Base-by-base conservation (phyloP, 2,329 filamentous ascomycete genomes). In the Ophiocordyceps robertsii region DNA sequence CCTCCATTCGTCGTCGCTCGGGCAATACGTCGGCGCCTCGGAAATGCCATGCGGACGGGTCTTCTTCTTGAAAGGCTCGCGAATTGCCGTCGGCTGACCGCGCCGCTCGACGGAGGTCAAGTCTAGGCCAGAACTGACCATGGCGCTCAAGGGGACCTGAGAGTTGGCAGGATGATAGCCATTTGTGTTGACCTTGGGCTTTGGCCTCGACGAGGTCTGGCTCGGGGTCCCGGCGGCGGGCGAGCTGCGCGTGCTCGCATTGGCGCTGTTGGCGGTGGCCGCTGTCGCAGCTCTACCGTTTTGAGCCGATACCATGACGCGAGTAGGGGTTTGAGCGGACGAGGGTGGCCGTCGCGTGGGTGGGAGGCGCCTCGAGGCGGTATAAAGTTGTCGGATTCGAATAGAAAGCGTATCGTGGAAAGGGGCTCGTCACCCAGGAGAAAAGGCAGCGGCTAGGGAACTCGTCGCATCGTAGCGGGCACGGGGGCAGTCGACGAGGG, bases 1-100 rank as follows among this genome's bases (percentile, higher is more conserved):
- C 55, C 82, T 86, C 72, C 92, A 98, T 62, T 98, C 89, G 52
- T 95, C 89, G 51, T 87, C 81, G 0, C 86, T 95, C 29, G 92
- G 92, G 49, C 80, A 74, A 61, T 87, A 98, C 6, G 87, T 92
- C 2, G 90, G 90, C 27, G 92, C 90, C 58, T 96, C 90, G 50
- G 84, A 75, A 36, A 98, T 73, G 37, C 81, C 87, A 63, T 94
- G 88, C 32, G 85, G 84, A 41, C 92, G 77, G 52, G 76, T 79
- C 58, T 82, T 81, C 60, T 82, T 80, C 61, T 86, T 85, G n/a
- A 74, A 71, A 6, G 80, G 74, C 57, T 94, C 86, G 55, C 82
- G 79, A 51, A 78, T 78, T 41, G 82, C 79, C 29, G 77, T 86
- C 21, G 85, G 77, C 53, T 92, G 84, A 41, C 87, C 89, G 61